These are phyloP conservation scores for Lichtheimia ramosa DNA, from an alignment of 371 early-diverging fungal genomes.

Conservation along the genomic window DNA sequence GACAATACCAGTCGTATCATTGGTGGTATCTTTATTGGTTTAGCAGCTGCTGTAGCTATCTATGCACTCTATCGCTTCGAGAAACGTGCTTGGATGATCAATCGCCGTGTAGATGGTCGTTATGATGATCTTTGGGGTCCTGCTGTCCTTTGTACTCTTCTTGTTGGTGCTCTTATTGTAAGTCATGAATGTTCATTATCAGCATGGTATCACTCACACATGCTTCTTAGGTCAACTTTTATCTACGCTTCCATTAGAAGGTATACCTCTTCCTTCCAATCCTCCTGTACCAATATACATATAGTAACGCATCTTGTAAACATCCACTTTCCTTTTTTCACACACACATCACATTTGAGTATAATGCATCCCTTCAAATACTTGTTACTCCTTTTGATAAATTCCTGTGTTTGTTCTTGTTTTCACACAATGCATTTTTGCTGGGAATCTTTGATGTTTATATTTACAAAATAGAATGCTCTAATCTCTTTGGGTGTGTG, in stretches of 20 bases:
- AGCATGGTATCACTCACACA: not conserved
- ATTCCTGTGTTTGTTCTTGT: not conserved
- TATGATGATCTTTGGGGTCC: slow-evolving; percentile 74
- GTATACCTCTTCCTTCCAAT: not conserved
- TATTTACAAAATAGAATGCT: not conserved
- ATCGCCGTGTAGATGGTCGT: slow-evolving; percentile 53
- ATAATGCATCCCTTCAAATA: not conserved
- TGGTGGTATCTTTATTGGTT: slow-evolving; percentile 77
- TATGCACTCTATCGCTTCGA: slow-evolving; percentile 89
- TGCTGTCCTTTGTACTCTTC: slow-evolving; percentile 81
- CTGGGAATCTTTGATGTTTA: not conserved
- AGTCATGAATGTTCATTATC: not conserved
- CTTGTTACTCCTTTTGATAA: not conserved
- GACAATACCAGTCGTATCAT: slow-evolving; percentile 68
- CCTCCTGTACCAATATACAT: not conserved
- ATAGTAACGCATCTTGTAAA: not conserved
- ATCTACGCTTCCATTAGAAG: slow-evolving; percentile 35
- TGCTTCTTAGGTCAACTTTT: slow-evolving; percentile 35
- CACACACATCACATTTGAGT: not conserved
- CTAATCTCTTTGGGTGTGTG: not conserved
- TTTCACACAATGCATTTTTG: too few species aligned
- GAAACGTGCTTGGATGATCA: slow-evolving; percentile 80
- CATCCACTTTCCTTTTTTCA: not conserved
- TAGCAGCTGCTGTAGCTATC: slow-evolving; percentile 65
- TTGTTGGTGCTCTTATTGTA: slow-evolving; percentile 60